Percentiles rank a stretch among this genome's conserved stretches.
Conservation (phyloP, 352 stramenopile genomes). For the Pythium graminicola region DNA sequence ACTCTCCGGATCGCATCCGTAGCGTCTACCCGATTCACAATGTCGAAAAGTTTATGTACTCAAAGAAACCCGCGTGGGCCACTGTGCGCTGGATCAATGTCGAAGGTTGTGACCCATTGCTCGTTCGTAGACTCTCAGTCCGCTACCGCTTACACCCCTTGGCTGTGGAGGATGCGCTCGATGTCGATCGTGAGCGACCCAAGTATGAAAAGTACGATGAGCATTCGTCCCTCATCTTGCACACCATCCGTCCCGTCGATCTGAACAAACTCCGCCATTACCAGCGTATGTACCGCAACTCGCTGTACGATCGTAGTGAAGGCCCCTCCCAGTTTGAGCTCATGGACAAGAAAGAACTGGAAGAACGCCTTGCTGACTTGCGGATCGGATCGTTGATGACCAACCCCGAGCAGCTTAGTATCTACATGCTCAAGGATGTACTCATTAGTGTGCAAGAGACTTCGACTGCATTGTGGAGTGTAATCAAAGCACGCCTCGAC, state of each 20-base stretch:
- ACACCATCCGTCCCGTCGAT: constrained; percentile 53
- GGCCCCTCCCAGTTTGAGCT: constrained; percentile 43
- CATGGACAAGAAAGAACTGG: constrained; percentile 60
- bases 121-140: constrained; percentile 68
- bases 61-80: constrained; percentile 60
- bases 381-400: constrained; percentile 59
- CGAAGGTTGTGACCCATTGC: constrained; percentile 50
- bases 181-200: constrained; percentile 65
- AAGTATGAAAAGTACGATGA: constrained; percentile 87
- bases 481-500: constrained; percentile 55
- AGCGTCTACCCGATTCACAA: constrained; percentile 63
- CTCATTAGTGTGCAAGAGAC: constrained; percentile 69
- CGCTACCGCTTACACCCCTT: constrained; percentile 81
- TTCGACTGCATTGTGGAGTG: constrained; percentile 41
- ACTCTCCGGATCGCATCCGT: constrained; percentile 66
- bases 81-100: constrained; percentile 82
- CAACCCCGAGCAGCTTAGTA: constrained; percentile 64
- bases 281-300: constrained; percentile 66
- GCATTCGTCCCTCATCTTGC: constrained; percentile 70
- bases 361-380: constrained; percentile 49
- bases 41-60: constrained; percentile 83
- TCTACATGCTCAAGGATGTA: constrained; percentile 68
- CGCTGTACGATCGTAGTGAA: constrained; percentile 54
- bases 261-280: constrained; percentile 49
- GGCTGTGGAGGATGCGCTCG: constrained; percentile 76